Evolutionary conservation across 2,329 filamentous ascomycete species (phyloP), one percentile per base, ranked within the genome.

Genomic region (Zelopaecilomyces penicillatus): DNA sequence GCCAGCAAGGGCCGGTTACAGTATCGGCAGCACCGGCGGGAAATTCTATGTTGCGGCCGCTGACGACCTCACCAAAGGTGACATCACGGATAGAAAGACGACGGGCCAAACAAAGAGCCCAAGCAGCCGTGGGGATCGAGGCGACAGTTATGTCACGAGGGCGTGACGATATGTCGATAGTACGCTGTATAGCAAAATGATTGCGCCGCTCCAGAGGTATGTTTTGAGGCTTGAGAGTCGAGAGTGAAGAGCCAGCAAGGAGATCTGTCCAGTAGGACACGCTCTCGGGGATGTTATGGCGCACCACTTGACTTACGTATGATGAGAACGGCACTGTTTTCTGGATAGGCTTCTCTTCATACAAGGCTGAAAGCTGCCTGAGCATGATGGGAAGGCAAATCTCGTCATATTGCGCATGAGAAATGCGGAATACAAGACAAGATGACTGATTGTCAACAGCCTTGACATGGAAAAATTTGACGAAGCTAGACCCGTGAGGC

Each of bases 391-490:
- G 75, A 6, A 85, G 69, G 51, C 76, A 84, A 26, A 85, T 79
- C 50, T 82, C 82, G 51, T 85, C 82, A 55, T 84, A 85, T 52
- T 85, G 81, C 1, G 81, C 77, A 58, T 85, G 82, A 0, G 80
- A 84, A 44, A 85, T 73, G 45, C 81, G 75, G 57, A 83, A 71
- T 47, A 75, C 64, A 10, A 84, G 73, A 39, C 64, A 69, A 31
- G 63, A 67, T 30, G 33, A 56, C 28, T 11, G 41, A 47, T 32
- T 45, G 41, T 12, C 40, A 47, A 49, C 49, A 12, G 55, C 54
- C 45, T 67, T 65, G 37, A 79, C 64, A 37, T 75, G 69, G 52
- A 78, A 71, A 66, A 78, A 81, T 49, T 78, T 77, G 45, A 78
- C 70, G 48, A 82, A 82, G 11, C 75, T 66, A 2, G 78, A 76